Evolutionary conservation across 1,284 basidiomycete genomes (phyloP).

Genomic region (Phaffia rhodozyma): DNA sequence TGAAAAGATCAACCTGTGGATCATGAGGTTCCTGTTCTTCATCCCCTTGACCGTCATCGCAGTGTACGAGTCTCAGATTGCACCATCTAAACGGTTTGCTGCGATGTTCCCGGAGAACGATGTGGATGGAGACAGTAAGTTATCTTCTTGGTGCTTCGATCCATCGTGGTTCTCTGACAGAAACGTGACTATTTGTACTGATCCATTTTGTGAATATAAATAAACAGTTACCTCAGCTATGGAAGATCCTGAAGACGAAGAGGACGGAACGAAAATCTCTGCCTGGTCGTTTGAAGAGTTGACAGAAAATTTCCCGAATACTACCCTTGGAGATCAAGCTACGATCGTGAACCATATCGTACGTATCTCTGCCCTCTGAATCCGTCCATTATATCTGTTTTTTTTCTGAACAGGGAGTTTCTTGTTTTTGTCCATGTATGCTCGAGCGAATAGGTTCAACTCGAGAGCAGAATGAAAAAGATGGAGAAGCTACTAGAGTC

Average conservation of each 20-base stretch:
- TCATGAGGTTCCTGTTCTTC: slow-evolving; percentile 70
- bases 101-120: slow-evolving; percentile 3
- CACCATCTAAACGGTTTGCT: slow-evolving; percentile 26
- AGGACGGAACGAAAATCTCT: slow-evolving; percentile 8
- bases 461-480: too few relatives aligned
- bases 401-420: too few relatives aligned
- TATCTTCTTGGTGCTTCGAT: not conserved
- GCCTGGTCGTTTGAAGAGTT: slow-evolving; percentile 7
- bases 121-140: not conserved
- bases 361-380: not conserved
- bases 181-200: too few relatives aligned
- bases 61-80: slow-evolving; percentile 56
- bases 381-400: too few relatives aligned
- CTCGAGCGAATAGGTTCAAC: too few relatives aligned
- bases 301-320: slow-evolving; percentile 7
- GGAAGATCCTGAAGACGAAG: slow-evolving; percentile 10
- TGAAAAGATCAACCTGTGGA: slow-evolving; percentile 54
- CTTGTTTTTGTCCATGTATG: too few relatives aligned
- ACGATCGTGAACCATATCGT: slow-evolving; percentile 14
- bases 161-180: not conserved
- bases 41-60: slow-evolving; percentile 62
- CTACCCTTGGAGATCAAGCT: slow-evolving; percentile 15
- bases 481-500: too few relatives aligned
- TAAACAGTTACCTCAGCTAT: slow-evolving; percentile 1
- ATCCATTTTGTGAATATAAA: too few relatives aligned